A percentile compares a stretch with the other conserved stretches of the same genome.
phyloP scores from a whole-genome alignment of 2,329 filamentous ascomycete genomes.

The Colletotrichum scovillei region DNA sequence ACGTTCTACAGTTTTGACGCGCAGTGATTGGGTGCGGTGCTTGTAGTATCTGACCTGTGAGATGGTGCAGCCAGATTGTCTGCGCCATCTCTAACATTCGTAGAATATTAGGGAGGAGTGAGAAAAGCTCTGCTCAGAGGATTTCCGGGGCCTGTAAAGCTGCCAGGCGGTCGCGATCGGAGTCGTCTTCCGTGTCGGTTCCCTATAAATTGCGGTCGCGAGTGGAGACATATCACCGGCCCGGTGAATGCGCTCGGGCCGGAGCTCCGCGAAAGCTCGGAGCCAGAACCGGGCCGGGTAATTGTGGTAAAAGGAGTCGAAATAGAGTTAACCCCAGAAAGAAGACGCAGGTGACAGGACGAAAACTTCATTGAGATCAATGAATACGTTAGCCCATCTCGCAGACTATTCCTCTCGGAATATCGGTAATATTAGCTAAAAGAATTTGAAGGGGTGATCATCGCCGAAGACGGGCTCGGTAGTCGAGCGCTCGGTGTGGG shows the following conservation, averaged over 20 bases:
- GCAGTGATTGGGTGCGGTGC: too few species aligned
- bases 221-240: background rate
- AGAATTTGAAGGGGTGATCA: slow-evolving; percentile 2
- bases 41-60: too few species aligned
- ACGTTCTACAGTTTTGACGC: too few species aligned
- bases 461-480: slow-evolving; percentile 31
- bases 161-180: background rate
- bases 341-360: too few species aligned
- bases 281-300: background rate
- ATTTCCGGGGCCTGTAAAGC: too few species aligned
- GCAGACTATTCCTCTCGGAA: background rate
- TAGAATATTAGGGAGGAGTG: too few species aligned
- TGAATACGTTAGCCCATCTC: background rate
- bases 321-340: background rate
- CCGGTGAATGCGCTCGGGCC: background rate
- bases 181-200: background rate
- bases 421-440: slow-evolving; percentile 29
- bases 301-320: background rate
- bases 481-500: slow-evolving; percentile 27
- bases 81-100: too few species aligned
- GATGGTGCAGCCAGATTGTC: too few species aligned
- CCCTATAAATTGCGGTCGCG: background rate
- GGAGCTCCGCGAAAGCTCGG: background rate
- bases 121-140: too few species aligned
- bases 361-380: background rate